Evolutionary conservation across 345 rosid species (phyloP).

Genomic region (Triadica sebifera): DNA sequence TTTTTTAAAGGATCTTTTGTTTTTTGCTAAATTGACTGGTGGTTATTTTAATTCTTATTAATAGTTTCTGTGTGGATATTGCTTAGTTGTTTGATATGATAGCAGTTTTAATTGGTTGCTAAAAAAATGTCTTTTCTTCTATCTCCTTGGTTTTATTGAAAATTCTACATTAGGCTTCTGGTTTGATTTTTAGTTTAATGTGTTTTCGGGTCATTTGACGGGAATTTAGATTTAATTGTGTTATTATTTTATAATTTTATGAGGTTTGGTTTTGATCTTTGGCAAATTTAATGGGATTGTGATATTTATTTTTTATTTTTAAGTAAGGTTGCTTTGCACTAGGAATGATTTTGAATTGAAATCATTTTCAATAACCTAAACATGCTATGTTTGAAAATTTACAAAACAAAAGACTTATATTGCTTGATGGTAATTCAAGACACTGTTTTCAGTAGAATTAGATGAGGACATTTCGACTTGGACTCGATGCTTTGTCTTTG

Average conservation of each 20-base stretch:
- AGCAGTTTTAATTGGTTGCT: slow-evolving; percentile 3
- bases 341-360: background rate
- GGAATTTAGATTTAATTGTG: background rate
- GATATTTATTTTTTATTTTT: background rate
- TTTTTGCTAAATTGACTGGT: no score
- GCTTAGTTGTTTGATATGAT: background rate
- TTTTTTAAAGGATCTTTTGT: background rate
- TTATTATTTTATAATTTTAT: background rate
- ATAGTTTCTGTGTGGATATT: no score
- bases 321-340: background rate
- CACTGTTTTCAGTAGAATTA: no score
- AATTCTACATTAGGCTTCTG: background rate
- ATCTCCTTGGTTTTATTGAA: background rate
- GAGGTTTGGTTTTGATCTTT: background rate
- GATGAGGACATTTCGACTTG: no score
- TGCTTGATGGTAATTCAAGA: no score
- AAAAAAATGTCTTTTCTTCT: background rate
- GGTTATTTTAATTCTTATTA: no score
- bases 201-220: background rate
- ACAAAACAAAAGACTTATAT: no score
- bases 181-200: background rate
- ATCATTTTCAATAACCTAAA: background rate
- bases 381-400: background rate
- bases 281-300: background rate
- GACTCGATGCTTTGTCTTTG: no score